These are phyloP conservation scores for Nicotiana noctiflora DNA, from an alignment of 257 asterid species.

Conservation along the genomic window DNA sequence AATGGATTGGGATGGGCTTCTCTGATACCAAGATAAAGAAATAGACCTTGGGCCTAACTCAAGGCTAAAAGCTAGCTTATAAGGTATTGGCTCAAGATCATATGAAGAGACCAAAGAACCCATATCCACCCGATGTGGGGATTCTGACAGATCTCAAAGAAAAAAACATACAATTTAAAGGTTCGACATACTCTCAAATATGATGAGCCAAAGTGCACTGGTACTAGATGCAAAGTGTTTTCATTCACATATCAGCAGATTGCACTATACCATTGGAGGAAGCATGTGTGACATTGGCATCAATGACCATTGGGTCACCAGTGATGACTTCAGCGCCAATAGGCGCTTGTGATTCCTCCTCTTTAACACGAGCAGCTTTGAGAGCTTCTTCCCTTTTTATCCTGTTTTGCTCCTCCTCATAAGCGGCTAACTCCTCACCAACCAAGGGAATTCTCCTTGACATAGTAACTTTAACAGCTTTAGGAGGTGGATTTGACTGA, in stretches of 20 bases:
- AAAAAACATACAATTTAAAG: background rate
- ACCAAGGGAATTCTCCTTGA: constrained; percentile 88
- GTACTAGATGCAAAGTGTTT: background rate
- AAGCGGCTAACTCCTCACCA: constrained; percentile 99
- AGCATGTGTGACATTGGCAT: constrained; percentile 40
- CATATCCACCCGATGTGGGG: too few relatives aligned
- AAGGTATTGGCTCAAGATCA: too few relatives aligned
- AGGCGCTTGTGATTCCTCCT: constrained; percentile 76
- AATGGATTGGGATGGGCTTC: too few relatives aligned
- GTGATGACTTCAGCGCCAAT: constrained; percentile 42
- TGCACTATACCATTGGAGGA: constrained; percentile 46
- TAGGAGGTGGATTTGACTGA: constrained; percentile 99
- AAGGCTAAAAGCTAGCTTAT: too few relatives aligned
- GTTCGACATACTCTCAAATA: background rate
- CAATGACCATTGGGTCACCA: constrained; percentile 75
- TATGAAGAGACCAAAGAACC: too few relatives aligned
- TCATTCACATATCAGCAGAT: background rate
- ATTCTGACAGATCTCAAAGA: background rate
- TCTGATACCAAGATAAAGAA: too few relatives aligned
- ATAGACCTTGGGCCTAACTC: too few relatives aligned
- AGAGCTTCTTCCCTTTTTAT: constrained; percentile 84
- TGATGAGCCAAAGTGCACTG: background rate
- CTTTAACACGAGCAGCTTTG: constrained; percentile 74
- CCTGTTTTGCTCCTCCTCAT: constrained; percentile 90
- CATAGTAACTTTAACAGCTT: constrained; percentile 96